Percentiles rank a stretch among this genome's conserved stretches.
Conservation (phyloP, 2,329 filamentous ascomycete genomes). For the Fusarium incarnatum region DNA sequence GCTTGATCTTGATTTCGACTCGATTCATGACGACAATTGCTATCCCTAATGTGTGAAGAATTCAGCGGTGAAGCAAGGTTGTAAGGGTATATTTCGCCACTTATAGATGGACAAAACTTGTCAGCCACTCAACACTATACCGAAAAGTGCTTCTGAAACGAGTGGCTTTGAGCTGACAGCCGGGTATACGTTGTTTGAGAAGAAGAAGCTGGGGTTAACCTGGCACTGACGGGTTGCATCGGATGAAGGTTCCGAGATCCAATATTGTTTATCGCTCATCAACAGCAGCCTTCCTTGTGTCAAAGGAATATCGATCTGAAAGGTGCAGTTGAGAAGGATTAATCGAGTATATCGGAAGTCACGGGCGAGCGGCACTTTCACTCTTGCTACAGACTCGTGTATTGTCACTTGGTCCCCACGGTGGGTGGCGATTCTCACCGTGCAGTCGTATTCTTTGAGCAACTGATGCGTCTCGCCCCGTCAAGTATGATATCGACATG, state of each 20-base stretch:
- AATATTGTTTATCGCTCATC: constrained; percentile 11
- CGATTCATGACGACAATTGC: constrained; percentile 1
- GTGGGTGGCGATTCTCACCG: background rate
- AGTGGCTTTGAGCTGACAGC: constrained; percentile 43
- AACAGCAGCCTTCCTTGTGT: constrained; percentile 26
- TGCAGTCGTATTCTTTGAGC: constrained; percentile 11
- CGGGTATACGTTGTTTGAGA: constrained; percentile 27
- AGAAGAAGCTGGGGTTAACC: constrained; percentile 27
- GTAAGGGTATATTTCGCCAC: constrained; percentile 30
- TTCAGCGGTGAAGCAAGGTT: constrained; percentile 37
- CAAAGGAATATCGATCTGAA: constrained; percentile 17
- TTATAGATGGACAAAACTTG: constrained; percentile 29
- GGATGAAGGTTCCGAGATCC: constrained; percentile 30
- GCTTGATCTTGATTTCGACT: background rate
- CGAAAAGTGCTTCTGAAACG: constrained; percentile 41
- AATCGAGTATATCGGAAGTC: constrained; percentile 32
- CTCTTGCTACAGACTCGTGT: constrained; percentile 2
- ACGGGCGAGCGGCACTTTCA: constrained; percentile 16
- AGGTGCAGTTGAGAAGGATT: constrained; percentile 2
- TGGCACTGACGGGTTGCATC: constrained; percentile 22
- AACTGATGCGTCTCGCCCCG: constrained; percentile 20
- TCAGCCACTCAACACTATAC: constrained; percentile 39
- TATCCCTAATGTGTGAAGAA: constrained; percentile 2
- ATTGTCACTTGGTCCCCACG: constrained; percentile 13
- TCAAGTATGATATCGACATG: constrained; percentile 2